These are phyloP conservation scores for Salix udensis DNA, from an alignment of 345 rosid species.

Conservation along the genomic window DNA sequence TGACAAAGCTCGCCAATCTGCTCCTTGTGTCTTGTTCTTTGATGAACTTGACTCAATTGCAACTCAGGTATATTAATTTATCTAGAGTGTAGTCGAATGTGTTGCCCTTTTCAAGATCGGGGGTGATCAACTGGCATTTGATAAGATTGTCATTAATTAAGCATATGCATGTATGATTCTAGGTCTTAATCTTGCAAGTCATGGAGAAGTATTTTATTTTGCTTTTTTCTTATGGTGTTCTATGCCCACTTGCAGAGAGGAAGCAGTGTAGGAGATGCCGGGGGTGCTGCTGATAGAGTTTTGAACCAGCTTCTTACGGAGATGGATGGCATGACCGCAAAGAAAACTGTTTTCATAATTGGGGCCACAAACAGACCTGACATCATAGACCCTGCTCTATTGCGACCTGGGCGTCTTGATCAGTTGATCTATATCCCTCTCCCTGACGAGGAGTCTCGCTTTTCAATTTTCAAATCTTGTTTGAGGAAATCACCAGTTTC, in stretches of 20 bases:
- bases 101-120: not conserved
- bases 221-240: conserved; percentile 2
- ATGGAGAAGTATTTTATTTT: not conserved
- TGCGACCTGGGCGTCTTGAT: conserved; percentile 92
- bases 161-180: not conserved
- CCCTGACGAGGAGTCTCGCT: conserved; percentile 90
- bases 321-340: conserved; percentile 98
- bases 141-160: not conserved
- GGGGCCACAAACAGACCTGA: conserved; percentile 97
- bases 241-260: conserved; percentile 59
- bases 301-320: conserved; percentile 92
- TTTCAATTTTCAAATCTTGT: conserved; percentile 74
- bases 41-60: conserved; percentile 98
- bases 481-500: conserved; percentile 90
- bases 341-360: conserved; percentile 90
- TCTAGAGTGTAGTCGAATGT: not conserved
- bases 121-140: not conserved
- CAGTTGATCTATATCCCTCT: conserved; percentile 94
- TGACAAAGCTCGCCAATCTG: conserved; percentile 93
- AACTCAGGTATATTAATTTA: conserved; percentile 53
- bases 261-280: conserved; percentile 86
- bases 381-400: conserved; percentile 87
- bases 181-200: not conserved
- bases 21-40: conserved; percentile 90
- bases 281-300: conserved; percentile 97